Conservation (phyloP, 257 asterid genomes). For the Jasminum sambac region DNA sequence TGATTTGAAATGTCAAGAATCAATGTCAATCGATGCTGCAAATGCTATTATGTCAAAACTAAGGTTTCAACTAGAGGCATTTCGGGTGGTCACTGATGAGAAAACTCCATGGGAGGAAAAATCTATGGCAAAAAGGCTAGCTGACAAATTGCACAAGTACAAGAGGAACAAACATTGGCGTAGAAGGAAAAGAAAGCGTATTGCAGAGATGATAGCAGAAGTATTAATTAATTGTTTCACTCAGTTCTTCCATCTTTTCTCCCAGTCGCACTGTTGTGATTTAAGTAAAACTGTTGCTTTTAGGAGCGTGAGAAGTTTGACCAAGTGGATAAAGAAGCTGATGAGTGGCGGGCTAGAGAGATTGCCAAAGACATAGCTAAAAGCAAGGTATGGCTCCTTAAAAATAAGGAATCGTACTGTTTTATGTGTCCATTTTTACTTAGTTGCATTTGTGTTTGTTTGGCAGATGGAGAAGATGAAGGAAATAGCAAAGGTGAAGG, state of each 20-base stretch:
- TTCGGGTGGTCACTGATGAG: conserved; percentile 67
- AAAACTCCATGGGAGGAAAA: conserved; percentile 87
- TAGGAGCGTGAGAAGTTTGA: conserved; percentile 72
- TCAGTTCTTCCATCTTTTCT: neutral
- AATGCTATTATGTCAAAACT: conserved; percentile 64
- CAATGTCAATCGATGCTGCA: conserved; percentile 53
- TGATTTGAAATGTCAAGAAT: conserved; percentile 49
- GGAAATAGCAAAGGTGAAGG: conserved; percentile 83
- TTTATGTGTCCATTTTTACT: conserved; percentile 18
- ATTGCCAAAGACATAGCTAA: conserved; percentile 83
- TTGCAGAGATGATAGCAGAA: conserved; percentile 66
- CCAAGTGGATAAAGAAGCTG: conserved; percentile 74
- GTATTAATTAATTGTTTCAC: conserved; percentile 31
- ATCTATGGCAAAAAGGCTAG: conserved; percentile 60
- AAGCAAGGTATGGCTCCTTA: conserved; percentile 54
- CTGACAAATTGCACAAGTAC: conserved; percentile 65
- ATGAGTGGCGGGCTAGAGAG: conserved; percentile 93
- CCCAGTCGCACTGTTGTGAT: conserved; percentile 8
- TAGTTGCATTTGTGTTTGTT: conserved; percentile 17
- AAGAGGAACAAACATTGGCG: conserved; percentile 89
- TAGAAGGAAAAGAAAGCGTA: conserved; percentile 64
- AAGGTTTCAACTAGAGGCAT: conserved; percentile 80
- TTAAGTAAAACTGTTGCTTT: conserved; percentile 10
- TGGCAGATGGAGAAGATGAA: conserved; percentile 87
- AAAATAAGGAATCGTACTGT: neutral